Evolutionary conservation across 257 asterid species (phyloP).

Genomic region (Solanum phureja): DNA sequence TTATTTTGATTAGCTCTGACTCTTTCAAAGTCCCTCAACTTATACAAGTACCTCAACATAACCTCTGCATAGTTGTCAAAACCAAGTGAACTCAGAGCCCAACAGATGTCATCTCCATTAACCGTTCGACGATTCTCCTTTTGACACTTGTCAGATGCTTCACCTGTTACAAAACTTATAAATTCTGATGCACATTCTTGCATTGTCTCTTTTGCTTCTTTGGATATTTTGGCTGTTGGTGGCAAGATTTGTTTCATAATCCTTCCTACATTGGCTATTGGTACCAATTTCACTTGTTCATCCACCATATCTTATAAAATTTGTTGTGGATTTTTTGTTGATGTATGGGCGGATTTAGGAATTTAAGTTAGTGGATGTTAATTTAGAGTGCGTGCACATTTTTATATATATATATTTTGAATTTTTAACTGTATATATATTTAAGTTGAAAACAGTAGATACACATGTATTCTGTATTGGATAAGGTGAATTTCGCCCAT

Average conservation of each 20-base stretch:
- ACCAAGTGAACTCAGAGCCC: slow-evolving; percentile 50
- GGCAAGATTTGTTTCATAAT: slow-evolving; percentile 71
- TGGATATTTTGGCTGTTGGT: slow-evolving; percentile 55
- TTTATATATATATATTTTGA: not conserved
- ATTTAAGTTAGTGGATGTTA: not conserved
- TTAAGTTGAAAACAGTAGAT: not conserved
- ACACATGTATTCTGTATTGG: not conserved
- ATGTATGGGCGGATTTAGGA: not conserved
- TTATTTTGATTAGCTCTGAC: slow-evolving; percentile 19
- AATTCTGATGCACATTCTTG: slow-evolving; percentile 73
- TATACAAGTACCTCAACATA: slow-evolving; percentile 46
- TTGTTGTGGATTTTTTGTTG: not conserved
- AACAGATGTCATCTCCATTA: slow-evolving; percentile 63
- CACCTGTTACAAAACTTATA: slow-evolving; percentile 59
- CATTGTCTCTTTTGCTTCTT: slow-evolving; percentile 70
- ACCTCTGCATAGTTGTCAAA: slow-evolving; percentile 53
- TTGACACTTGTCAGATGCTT: slow-evolving; percentile 68
- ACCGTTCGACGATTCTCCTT: slow-evolving; percentile 58
- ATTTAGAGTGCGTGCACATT: not conserved
- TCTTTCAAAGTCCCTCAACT: slow-evolving; percentile 53
- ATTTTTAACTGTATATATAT: not conserved
- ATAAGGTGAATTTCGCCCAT: not conserved
- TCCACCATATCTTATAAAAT: not conserved
- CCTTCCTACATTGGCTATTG: slow-evolving; percentile 69
- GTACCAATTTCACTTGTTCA: slow-evolving; percentile 18